Percentiles rank a stretch among this genome's conserved stretches.
phyloP scores from a whole-genome alignment of 208 protist genomes.

The Acanthamoeba culbertsoni region DNA sequence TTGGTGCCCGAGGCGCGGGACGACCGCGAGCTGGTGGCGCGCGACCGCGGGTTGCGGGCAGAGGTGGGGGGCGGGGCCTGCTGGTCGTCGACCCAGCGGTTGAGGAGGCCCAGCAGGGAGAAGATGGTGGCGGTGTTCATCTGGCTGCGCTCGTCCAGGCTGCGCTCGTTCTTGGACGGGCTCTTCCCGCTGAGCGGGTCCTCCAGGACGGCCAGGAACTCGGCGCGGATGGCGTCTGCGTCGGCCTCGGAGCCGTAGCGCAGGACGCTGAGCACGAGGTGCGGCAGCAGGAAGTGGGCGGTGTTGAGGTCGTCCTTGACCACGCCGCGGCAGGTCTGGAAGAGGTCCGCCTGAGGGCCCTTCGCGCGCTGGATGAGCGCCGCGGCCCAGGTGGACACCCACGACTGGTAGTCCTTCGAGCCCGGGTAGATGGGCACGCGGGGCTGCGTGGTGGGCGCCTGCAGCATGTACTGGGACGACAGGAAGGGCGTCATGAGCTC shows the following conservation, averaged over 20 bases:
- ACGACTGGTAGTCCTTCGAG: slow-evolving; percentile 62
- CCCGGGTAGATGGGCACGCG: not conserved
- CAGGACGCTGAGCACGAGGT: slow-evolving; percentile 68
- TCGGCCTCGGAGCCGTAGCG: not conserved
- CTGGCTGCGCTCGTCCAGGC: not conserved
- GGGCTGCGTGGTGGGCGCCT: not conserved
- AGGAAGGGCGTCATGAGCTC: slow-evolving; percentile 32
- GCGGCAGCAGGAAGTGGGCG: slow-evolving; percentile 70
- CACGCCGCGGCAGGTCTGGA: slow-evolving; percentile 69
- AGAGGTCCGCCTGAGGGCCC: slow-evolving; percentile 58
- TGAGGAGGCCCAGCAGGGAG: not conserved
- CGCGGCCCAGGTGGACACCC: slow-evolving; percentile 58
- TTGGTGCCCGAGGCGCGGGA: not conserved
- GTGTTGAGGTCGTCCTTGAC: slow-evolving; percentile 72
- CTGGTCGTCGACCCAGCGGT: not conserved
- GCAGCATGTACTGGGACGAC: slow-evolving; percentile 37
- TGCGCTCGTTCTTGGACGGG: slow-evolving; percentile 22
- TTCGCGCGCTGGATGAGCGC: slow-evolving; percentile 30
- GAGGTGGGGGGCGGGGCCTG: too few species aligned
- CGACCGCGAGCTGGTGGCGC: not conserved
- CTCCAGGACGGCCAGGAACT: not conserved
- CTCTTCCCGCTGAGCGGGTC: not conserved
- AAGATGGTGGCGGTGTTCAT: slow-evolving; percentile 33
- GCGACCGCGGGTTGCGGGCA: not conserved
- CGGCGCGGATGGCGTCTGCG: not conserved